These are phyloP conservation scores for Beta vulgaris DNA, from an alignment of 148 eudicot genomes.

Conservation along the genomic window DNA sequence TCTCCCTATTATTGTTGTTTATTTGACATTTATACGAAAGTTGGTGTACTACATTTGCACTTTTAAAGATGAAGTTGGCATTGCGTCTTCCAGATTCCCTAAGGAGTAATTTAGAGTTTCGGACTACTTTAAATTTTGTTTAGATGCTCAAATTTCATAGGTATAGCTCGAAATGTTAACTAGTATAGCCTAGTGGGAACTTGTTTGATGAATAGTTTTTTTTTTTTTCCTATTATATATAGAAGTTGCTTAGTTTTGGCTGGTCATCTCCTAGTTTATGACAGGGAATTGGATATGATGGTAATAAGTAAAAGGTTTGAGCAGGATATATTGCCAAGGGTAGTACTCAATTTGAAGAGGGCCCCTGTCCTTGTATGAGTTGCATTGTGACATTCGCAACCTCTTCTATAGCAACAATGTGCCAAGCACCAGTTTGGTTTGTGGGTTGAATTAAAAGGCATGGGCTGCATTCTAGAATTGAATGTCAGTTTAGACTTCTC, in stretches of 20 bases:
- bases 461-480: constrained; percentile 85
- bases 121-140: no score
- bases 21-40: neutral
- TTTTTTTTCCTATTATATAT: neutral
- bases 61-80: neutral
- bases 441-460: constrained; percentile 74
- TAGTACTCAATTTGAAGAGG: constrained; percentile 46
- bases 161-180: neutral
- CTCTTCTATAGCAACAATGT: constrained; percentile 57
- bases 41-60: neutral
- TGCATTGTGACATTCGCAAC: constrained; percentile 74
- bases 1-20: neutral
- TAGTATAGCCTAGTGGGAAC: neutral
- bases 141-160: neutral
- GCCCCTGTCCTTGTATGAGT: constrained; percentile 83
- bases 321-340: constrained; percentile 43
- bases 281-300: constrained; percentile 61
- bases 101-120: neutral
- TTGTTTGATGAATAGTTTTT: neutral
- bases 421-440: constrained; percentile 39
- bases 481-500: constrained; percentile 75
- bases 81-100: neutral
- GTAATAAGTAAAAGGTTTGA: constrained; percentile 77
- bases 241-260: neutral
- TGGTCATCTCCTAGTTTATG: neutral